Conservation (phyloP, 2,329 filamentous ascomycete genomes). For the Phyllosticta citribraziliensis region DNA sequence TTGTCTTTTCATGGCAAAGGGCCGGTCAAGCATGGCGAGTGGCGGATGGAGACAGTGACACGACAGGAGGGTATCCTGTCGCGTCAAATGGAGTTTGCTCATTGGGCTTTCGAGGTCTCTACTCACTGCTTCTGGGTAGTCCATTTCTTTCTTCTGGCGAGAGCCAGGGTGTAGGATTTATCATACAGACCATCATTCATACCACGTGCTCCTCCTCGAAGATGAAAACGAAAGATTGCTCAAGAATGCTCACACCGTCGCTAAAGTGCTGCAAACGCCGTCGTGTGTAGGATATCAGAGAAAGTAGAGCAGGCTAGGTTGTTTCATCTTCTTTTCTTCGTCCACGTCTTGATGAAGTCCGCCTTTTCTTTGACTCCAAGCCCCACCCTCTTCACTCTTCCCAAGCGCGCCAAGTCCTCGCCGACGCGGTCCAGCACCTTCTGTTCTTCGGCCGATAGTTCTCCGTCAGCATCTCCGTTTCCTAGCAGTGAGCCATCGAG, state of each 20-base stretch:
- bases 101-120: neutral
- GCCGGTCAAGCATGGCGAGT: no score
- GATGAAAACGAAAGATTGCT: neutral
- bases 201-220: neutral
- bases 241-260: neutral
- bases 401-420: conserved; percentile 77
- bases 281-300: neutral
- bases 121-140: neutral
- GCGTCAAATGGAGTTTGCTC: neutral
- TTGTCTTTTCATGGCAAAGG: no score
- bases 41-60: no score
- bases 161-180: neutral
- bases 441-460: conserved; percentile 49
- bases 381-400: conserved; percentile 80
- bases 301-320: neutral
- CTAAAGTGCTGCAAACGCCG: neutral
- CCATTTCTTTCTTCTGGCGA: neutral
- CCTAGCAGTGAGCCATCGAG: neutral
- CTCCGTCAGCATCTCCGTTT: conserved; percentile 15
- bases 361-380: conserved; percentile 75
- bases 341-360: conserved; percentile 68
- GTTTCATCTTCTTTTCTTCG: conserved; percentile 27
- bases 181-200: neutral
- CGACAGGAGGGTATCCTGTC: no score
- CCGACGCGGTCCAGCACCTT: conserved; percentile 66